These are phyloP conservation scores for Wolfiporia cocos DNA, from an alignment of 1,284 basidiomycete genomes.

Conservation along the genomic window DNA sequence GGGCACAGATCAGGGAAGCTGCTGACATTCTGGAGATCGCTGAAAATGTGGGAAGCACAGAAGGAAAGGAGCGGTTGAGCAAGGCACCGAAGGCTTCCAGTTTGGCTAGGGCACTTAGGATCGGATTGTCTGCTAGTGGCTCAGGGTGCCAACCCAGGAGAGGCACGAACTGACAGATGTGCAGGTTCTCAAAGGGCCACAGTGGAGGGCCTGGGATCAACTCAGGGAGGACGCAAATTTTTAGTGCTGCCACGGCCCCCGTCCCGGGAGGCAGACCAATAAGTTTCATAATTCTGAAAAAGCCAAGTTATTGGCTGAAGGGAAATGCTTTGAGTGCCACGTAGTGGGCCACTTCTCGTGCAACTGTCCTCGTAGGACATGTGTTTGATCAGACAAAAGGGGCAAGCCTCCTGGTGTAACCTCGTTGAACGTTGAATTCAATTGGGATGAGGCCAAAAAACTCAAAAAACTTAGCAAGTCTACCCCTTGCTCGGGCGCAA, in stretches of 20 bases:
- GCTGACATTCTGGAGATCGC: constrained; percentile 14
- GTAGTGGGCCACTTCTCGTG: constrained; percentile 1
- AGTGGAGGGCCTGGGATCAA: neutral
- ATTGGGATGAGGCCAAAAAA: neutral
- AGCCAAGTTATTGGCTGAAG: neutral
- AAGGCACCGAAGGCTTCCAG: neutral
- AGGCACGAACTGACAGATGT: neutral
- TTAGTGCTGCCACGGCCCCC: too few species aligned
- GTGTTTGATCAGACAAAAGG: neutral
- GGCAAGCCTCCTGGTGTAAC: constrained; percentile 5
- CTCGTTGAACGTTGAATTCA: neutral
- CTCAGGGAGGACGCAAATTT: too few species aligned
- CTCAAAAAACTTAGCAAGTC: neutral
- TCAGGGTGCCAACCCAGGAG: neutral
- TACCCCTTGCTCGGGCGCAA: neutral
- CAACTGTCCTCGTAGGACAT: neutral
- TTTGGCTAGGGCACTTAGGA: neutral
- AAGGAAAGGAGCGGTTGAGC: neutral
- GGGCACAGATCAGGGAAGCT: constrained; percentile 8
- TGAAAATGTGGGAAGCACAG: neutral
- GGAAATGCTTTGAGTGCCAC: constrained; percentile 4
- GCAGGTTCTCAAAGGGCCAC: neutral
- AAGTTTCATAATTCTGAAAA: too few species aligned
- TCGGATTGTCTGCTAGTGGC: neutral
- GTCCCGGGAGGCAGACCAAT: too few species aligned